Percentiles rank a stretch among this genome's conserved stretches.
Conservation (phyloP, 106 monocot species). For the Vanilla planifolia region DNA sequence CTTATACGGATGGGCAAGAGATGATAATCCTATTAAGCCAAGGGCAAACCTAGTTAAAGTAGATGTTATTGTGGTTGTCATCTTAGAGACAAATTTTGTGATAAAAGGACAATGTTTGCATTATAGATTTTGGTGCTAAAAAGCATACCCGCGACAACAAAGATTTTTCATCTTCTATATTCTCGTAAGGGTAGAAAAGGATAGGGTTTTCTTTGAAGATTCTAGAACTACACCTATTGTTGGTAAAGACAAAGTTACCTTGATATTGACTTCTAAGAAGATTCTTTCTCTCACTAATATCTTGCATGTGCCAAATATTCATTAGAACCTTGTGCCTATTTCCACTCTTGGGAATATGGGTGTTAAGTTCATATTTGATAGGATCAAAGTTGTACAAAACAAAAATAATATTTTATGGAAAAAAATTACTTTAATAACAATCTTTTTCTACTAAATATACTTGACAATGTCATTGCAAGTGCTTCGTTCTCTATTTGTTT, state of each 20-base stretch:
- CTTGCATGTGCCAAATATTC: background rate
- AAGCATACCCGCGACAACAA: background rate
- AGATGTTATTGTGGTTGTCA: background rate
- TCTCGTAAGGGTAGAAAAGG: background rate
- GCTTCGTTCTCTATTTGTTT: background rate
- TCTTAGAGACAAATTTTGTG: background rate
- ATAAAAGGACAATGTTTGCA: background rate
- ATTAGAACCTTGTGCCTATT: background rate
- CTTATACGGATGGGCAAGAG: background rate
- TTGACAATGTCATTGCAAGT: background rate
- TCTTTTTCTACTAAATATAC: slow-evolving; percentile 1
- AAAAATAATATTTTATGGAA: background rate
- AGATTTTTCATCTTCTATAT: background rate
- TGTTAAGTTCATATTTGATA: background rate
- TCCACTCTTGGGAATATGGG: background rate
- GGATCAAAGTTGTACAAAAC: background rate
- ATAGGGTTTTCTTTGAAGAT: background rate
- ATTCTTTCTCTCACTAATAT: background rate
- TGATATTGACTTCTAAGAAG: slow-evolving; percentile 1
- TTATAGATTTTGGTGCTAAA: slow-evolving; percentile 5
- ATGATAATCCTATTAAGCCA: background rate
- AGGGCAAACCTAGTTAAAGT: background rate
- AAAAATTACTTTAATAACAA: background rate
- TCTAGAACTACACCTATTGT: background rate
- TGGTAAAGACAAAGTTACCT: slow-evolving; percentile 6